Conservation (phyloP, 345 rosid genomes). For the Citrus reticulata region DNA sequence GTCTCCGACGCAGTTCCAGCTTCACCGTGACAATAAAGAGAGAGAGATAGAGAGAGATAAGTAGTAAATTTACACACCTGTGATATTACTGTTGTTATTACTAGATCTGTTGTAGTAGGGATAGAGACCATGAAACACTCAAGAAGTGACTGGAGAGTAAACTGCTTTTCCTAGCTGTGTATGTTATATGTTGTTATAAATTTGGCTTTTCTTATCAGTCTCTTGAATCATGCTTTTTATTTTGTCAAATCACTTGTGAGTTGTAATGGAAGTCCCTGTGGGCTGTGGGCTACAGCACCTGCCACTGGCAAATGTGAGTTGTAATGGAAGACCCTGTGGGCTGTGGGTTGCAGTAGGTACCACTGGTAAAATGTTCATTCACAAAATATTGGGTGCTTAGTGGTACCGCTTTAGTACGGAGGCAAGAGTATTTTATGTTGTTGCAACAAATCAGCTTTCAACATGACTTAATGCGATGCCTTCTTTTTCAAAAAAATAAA, state of each 20-base stretch:
- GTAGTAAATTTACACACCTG: slow-evolving; percentile 22
- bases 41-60: slow-evolving; percentile 11
- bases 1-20: slow-evolving; percentile 56
- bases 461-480: too few relatives aligned
- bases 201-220: not conserved
- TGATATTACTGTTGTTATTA: slow-evolving; percentile 16
- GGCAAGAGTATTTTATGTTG: too few relatives aligned
- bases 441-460: too few relatives aligned
- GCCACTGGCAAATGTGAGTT: too few relatives aligned
- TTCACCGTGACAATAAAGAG: slow-evolving; percentile 52
- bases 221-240: not conserved
- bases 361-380: not conserved
- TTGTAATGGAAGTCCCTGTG: too few relatives aligned
- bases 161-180: slow-evolving; percentile 24
- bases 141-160: slow-evolving; percentile 18
- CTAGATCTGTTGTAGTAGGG: slow-evolving; percentile 23
- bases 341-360: not conserved
- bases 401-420: not conserved
- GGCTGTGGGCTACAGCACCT: too few relatives aligned
- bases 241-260: not conserved
- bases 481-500: too few relatives aligned
- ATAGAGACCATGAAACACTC: slow-evolving; percentile 10
- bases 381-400: not conserved
- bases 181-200: slow-evolving; percentile 3
- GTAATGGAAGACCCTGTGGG: too few relatives aligned